Percentiles rank a stretch among this genome's conserved stretches.
These are phyloP conservation scores for Blastocystis sp. DNA, from an alignment of 352 stramenopile species.

Conservation along the genomic window DNA sequence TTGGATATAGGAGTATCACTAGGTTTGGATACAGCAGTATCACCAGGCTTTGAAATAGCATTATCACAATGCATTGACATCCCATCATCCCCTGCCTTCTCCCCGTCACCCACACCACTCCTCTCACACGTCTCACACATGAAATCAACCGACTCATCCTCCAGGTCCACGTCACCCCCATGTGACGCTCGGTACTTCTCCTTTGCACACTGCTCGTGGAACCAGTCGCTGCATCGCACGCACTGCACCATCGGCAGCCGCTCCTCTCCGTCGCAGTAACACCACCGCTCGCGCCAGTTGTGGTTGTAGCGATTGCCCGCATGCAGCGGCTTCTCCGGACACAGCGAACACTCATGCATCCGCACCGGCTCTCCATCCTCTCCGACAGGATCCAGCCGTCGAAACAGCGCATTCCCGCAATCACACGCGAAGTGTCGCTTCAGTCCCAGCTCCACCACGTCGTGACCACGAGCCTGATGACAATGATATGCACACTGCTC, in stretches of 20 bases:
- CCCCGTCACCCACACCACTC: background rate
- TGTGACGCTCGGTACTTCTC: background rate
- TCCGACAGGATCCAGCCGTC: background rate
- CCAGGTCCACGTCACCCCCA: background rate
- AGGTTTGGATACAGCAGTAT: too few relatives aligned
- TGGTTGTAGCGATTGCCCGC: conserved; percentile 41
- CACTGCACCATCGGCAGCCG: conserved; percentile 56
- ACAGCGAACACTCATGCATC: conserved; percentile 17
- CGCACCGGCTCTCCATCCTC: background rate
- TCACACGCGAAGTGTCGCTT: conserved; percentile 54
- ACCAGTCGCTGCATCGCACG: conserved; percentile 56
- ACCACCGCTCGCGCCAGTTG: conserved; percentile 57
- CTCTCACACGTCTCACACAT: background rate
- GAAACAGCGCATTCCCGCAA: conserved; percentile 55
- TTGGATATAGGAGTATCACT: too few relatives aligned
- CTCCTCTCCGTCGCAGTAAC: conserved; percentile 56
- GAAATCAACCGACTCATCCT: conserved; percentile 24
- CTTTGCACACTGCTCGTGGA: conserved; percentile 40
- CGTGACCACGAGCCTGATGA: conserved; percentile 48
- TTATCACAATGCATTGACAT: too few relatives aligned
- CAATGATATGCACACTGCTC: conserved; percentile 55
- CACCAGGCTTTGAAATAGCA: too few relatives aligned
- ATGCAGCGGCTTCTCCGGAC: conserved; percentile 2
- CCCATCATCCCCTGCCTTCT: too few relatives aligned
- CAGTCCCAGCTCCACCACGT: conserved; percentile 51